Evolutionary conservation across 192 early-diverging fungal species (phyloP).

Genomic region (Backusella sp.): DNA sequence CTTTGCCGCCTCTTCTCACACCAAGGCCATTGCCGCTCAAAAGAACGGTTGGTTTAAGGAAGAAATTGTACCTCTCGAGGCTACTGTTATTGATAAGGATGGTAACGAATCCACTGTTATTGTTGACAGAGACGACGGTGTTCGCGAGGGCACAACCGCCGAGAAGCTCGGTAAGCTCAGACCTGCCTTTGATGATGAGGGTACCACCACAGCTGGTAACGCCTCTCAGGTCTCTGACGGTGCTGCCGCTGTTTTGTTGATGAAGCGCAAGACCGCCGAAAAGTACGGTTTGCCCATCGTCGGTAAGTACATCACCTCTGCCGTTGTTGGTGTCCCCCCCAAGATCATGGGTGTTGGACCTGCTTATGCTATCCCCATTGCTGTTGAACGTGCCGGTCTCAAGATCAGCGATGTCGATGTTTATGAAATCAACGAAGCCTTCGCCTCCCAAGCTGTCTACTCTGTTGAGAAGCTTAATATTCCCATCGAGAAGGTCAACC

Average conservation of each 20-base stretch:
- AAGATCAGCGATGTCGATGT: conserved; percentile 78
- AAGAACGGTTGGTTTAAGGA: conserved; percentile 87
- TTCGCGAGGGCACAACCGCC: too few species aligned
- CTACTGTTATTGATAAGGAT: conserved; percentile 73
- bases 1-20: conserved; percentile 85
- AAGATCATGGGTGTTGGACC: conserved; percentile 98
- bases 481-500: conserved; percentile 91
- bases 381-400: conserved; percentile 78
- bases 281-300: conserved; percentile 81
- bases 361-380: conserved; percentile 91
- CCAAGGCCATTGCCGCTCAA: conserved; percentile 82
- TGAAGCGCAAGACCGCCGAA: conserved; percentile 89
- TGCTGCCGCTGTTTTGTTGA: conserved; percentile 93
- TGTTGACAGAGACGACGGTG: conserved; percentile 89
- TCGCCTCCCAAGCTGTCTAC: conserved; percentile 97
- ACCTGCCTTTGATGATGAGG: conserved; percentile 83
- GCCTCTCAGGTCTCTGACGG: conserved; percentile 98
- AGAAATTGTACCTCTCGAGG: conserved; percentile 87
- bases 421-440: conserved; percentile 97
- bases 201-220: conserved; percentile 91
- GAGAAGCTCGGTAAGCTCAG: conserved; percentile 86
- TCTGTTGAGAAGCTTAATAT: conserved; percentile 87
- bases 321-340: conserved; percentile 89
- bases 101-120: conserved; percentile 72
- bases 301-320: conserved; percentile 85